Evolutionary conservation across 2,329 filamentous ascomycete species (phyloP), one percentile per base, ranked within the genome.

Genomic region (Lachnellula suecica): DNA sequence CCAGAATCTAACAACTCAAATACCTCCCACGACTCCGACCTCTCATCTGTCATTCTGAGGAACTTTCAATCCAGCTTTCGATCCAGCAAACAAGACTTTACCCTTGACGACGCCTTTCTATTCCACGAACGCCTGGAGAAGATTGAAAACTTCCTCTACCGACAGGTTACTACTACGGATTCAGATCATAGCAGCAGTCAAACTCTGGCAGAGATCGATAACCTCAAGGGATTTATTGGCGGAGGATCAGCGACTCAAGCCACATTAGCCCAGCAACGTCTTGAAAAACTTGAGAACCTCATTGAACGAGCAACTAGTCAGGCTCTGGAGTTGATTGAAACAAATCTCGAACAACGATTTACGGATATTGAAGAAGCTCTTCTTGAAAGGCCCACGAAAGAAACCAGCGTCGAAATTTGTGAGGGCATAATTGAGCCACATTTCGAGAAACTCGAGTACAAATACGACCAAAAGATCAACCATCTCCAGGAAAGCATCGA

Each of bases 121-220:
- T 22, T 54, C 17, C 37, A 47, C 37, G 31, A 51, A 23, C 47
- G 52, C 25, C 47, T 54, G 17, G 47, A 50, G 8, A 35, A 37
- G n/a, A 50, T 54, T 34, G 52, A 50, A 19, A 42, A 5, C 22
- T 42, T 42, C 22, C 9, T 42, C 6, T 17, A 37, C 8, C 15
- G 20, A 24, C 20, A 42, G 22, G 11, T 34, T 35, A 15, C 31
- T 6, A 1, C 40, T 9, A 25, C 11, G 5, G 17, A 37, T 37
- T n/a, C 6, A 6, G 34, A 15, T 37, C 34, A 37, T 15, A n/a
- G 17, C 11, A n/a, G 5, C 34, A 9, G 34, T 37, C 34, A 37
- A n/a, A n/a, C n/a, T 9, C n/a, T 37, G 17, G 10, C 5, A n/a
- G 17, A 37, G 34, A 9, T 37, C n/a, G 34, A 37, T 17, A n/a